Evolutionary conservation across 2,329 filamentous ascomycete species (phyloP).

Genomic region (Ophiostoma piceae): DNA sequence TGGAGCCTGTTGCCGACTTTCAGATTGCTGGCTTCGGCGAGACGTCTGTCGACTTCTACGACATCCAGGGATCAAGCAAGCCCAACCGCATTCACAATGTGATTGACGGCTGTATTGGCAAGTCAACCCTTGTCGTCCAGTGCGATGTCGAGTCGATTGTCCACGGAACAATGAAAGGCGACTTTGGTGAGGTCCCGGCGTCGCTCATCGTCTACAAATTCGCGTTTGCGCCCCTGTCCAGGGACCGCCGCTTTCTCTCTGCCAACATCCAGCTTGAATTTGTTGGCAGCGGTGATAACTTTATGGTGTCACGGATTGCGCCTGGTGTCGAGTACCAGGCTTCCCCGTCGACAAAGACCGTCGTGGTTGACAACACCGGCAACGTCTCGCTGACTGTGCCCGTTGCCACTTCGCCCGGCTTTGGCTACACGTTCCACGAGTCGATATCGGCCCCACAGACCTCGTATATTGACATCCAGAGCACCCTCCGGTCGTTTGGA

Average conservation of each 20-base stretch:
- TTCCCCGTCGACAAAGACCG: background rate
- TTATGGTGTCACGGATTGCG: background rate
- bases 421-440: background rate
- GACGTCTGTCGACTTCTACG: background rate
- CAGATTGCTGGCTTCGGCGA: background rate
- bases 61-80: background rate
- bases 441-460: background rate
- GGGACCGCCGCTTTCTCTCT: background rate
- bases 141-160: constrained; percentile 15
- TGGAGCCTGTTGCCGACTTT: background rate
- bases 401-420: background rate
- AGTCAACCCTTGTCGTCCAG: constrained; percentile 12
- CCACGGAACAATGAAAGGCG: constrained; percentile 15
- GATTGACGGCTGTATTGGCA: background rate
- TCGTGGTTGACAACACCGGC: background rate
- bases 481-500: background rate
- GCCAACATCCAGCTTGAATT: background rate
- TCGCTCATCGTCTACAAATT: constrained; percentile 18
- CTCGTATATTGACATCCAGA: background rate
- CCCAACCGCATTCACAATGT: background rate
- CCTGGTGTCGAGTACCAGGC: background rate
- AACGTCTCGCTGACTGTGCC: background rate
- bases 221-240: background rate
- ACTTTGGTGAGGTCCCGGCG: background rate
- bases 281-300: background rate